A percentile compares a stretch with the other conserved stretches of the same genome.
Conservation (phyloP, 2,329 filamentous ascomycete genomes). For the Fusarium dimerum region DNA sequence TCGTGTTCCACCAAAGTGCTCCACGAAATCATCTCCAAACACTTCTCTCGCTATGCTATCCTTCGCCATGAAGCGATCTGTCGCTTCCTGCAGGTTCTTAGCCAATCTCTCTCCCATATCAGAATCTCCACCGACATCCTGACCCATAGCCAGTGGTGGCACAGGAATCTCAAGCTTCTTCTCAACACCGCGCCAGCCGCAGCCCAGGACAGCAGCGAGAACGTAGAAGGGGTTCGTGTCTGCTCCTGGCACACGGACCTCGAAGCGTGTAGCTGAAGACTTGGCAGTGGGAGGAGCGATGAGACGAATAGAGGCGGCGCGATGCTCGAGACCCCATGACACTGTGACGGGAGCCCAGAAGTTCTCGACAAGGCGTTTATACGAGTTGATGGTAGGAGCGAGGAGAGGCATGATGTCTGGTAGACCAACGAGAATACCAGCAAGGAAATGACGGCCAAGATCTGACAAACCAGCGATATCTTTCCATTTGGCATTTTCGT, state of each 20-base stretch:
- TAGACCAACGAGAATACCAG: conserved; percentile 83
- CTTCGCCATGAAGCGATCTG: conserved; percentile 70
- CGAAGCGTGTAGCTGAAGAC: conserved; percentile 84
- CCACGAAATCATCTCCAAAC: conserved; percentile 92
- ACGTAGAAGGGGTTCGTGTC: conserved; percentile 90
- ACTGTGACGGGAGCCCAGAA: conserved; percentile 99
- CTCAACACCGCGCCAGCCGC: conserved; percentile 89
- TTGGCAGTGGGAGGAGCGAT: conserved; percentile 88
- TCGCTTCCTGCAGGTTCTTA: conserved; percentile 84
- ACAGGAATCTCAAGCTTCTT: conserved; percentile 84
- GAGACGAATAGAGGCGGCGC: conserved; percentile 84
- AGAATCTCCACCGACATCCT: conserved; percentile 71
- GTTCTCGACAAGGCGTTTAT: conserved; percentile 97
- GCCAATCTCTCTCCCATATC: conserved; percentile 79
- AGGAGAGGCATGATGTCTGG: conserved; percentile 95
- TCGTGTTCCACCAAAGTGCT: conserved; percentile 89
- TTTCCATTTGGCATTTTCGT: conserved; percentile 69
- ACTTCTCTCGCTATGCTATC: conserved; percentile 91
- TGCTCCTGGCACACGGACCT: conserved; percentile 90
- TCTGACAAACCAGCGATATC: conserved; percentile 84
- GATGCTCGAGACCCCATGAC: conserved; percentile 94
- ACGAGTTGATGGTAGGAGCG: conserved; percentile 94
- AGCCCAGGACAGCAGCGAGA: conserved; percentile 79
- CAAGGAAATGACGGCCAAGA: conserved; percentile 87
- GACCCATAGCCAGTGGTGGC: conserved; percentile 80